Conservation (phyloP, 208 protist species). For the Leptomonas seymouri region DNA sequence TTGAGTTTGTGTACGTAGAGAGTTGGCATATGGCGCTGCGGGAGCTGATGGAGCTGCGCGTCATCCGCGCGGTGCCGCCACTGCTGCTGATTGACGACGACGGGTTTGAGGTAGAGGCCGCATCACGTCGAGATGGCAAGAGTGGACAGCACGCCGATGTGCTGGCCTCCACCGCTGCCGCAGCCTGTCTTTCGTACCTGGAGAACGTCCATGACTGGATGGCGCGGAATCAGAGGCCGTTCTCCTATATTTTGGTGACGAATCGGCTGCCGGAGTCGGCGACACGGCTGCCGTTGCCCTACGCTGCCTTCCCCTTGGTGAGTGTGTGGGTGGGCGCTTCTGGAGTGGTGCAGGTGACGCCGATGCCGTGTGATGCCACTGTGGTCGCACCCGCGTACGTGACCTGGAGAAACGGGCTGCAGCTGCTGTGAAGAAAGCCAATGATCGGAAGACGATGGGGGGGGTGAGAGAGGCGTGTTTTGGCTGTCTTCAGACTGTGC, state of each 20-base stretch:
- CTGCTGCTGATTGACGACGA: constrained; percentile 66
- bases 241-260: constrained; percentile 56
- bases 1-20: constrained; percentile 66
- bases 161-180: constrained; percentile 11
- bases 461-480: no score
- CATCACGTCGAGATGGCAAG: not conserved
- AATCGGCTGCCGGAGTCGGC: constrained; percentile 34
- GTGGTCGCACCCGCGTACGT: constrained; percentile 25
- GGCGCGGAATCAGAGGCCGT: constrained; percentile 8
- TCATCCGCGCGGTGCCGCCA: constrained; percentile 27
- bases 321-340: constrained; percentile 41
- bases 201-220: constrained; percentile 51
- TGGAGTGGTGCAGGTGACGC: constrained; percentile 46
- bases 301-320: constrained; percentile 56
- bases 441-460: not conserved
- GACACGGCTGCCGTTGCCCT: constrained; percentile 38
- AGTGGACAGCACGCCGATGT: constrained; percentile 7
- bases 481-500: no score
- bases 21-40: constrained; percentile 32
- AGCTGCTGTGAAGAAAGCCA: constrained; percentile 4
- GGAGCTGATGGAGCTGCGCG: constrained; percentile 48
- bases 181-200: constrained; percentile 38
- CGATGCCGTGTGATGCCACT: constrained; percentile 25
- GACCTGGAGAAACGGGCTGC: constrained; percentile 46
- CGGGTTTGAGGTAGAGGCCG: constrained; percentile 34